A percentile compares a stretch with the other conserved stretches of the same genome.
These are phyloP conservation scores for Aspergillus awamori DNA, from an alignment of 2,329 filamentous ascomycete species.

Conservation along the genomic window DNA sequence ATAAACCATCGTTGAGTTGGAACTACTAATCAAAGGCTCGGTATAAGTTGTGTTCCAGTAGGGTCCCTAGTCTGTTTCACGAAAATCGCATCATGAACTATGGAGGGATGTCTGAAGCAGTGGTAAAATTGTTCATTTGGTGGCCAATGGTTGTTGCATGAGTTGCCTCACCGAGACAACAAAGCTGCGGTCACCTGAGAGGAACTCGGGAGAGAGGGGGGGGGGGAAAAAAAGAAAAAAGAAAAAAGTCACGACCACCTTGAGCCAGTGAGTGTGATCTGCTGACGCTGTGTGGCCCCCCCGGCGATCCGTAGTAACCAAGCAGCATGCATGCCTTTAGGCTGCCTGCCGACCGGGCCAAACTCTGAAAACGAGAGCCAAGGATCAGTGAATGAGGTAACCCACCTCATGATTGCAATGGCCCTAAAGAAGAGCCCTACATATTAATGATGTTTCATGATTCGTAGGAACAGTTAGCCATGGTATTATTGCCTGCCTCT, in stretches of 20 bases:
- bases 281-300: constrained; percentile 12
- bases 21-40: not conserved
- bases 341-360: constrained; percentile 9
- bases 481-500: not conserved
- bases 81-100: not conserved
- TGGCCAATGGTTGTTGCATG: not conserved
- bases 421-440: not conserved
- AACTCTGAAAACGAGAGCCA: constrained; percentile 7
- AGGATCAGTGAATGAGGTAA: constrained; percentile 5
- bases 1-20: not conserved
- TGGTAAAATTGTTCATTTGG: not conserved
- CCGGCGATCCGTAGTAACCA: constrained; percentile 8
- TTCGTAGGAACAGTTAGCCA: not conserved
- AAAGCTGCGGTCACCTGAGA: constrained; percentile 12
- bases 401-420: not conserved
- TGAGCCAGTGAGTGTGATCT: constrained; percentile 2
- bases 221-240: no score
- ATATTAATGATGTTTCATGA: not conserved
- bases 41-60: not conserved
- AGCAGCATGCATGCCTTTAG: not conserved
- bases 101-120: not conserved
- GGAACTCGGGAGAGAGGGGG: not conserved
- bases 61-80: not conserved
- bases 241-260: not conserved
- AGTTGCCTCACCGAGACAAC: not conserved